These are phyloP conservation scores for Citropsis articulata DNA, from an alignment of 345 rosid species.

Conservation along the genomic window DNA sequence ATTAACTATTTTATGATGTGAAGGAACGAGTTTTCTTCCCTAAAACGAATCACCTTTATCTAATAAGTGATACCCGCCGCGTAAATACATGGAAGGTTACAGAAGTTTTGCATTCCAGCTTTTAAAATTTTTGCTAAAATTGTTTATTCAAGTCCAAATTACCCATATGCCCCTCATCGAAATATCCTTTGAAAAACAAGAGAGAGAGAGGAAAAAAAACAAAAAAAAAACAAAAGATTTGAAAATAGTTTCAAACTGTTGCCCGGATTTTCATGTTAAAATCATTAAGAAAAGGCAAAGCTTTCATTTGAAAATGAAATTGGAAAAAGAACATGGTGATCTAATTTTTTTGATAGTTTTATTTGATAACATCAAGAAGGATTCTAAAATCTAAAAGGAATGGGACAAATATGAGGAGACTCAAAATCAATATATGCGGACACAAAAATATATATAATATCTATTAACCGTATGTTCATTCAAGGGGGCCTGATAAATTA, in stretches of 20 bases:
- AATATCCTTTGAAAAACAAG: neutral
- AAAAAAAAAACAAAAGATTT: neutral
- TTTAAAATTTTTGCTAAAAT: neutral
- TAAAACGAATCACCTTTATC: constrained; percentile 7
- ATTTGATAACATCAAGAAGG: neutral
- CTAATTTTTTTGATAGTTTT: neutral
- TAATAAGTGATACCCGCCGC: neutral
- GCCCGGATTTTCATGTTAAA: constrained; percentile 3
- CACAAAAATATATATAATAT: neutral
- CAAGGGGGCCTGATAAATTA: no score
- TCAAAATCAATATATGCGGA: neutral
- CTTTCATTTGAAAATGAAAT: neutral
- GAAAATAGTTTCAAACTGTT: constrained; percentile 1
- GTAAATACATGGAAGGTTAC: constrained; percentile 15
- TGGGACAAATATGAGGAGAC: neutral
- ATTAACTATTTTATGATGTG: neutral
- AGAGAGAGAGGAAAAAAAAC: no score
- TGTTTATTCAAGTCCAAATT: constrained; percentile 7
- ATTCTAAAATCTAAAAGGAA: neutral
- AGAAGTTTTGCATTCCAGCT: constrained; percentile 4
- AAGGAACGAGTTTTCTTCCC: neutral
- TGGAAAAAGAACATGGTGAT: neutral
- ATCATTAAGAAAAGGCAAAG: neutral
- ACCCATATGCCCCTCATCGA: neutral
- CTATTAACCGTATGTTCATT: neutral